Evolutionary conservation across 2,329 filamentous ascomycete genomes (phyloP), one percentile per base, ranked within the genome.

Genomic region (Dactylellina parvicollis): DNA sequence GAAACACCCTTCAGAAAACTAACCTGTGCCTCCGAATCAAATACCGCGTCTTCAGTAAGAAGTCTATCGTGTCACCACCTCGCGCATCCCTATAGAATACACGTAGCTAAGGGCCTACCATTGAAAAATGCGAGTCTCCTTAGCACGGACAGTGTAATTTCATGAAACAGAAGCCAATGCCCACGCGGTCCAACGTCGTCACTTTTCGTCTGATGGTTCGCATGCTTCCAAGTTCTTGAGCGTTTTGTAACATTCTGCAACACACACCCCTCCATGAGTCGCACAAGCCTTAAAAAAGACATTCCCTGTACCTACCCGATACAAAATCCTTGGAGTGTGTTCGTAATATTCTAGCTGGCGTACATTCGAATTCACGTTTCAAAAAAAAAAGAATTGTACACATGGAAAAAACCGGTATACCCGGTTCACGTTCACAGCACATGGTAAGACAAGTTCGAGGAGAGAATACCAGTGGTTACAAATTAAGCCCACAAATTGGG

Each of bases 391-490:
- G n/a, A 30, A 10, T 38, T 40, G 57, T 40, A 32, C 44, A 62
- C 57, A 40, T 62, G 42, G 32, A 52, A 50, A 62, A 52, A 62
- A 50, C 34, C 46, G 46, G 57, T 62, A 28, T 50, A 62, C 57
- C 57, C 44, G 57, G 57, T n/a, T n/a, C n/a, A n/a, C n/a, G n/a
- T n/a, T 40, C 32, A 14, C 34, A 32, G 44, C 56, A 49, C 42
- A 61, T 47, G 26, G 40, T 54, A 54, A 54, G 49, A 54, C 49
- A 38, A 9, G 34, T 38, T 38, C 16, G 4, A 9, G 34, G 10
- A 38, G 16, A 38, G 12, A 22, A 54, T 4, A 44, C 16, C 9
- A 20, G n/a, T 24, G 16, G 30, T 54, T 38, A 38, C 4, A 12
- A 52, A 24, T 16, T 38, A 4, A 9, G 20, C 26, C n/a, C 8